Conservation (phyloP, 2,329 filamentous ascomycete species). For the Penicillium sclerotigenum region DNA sequence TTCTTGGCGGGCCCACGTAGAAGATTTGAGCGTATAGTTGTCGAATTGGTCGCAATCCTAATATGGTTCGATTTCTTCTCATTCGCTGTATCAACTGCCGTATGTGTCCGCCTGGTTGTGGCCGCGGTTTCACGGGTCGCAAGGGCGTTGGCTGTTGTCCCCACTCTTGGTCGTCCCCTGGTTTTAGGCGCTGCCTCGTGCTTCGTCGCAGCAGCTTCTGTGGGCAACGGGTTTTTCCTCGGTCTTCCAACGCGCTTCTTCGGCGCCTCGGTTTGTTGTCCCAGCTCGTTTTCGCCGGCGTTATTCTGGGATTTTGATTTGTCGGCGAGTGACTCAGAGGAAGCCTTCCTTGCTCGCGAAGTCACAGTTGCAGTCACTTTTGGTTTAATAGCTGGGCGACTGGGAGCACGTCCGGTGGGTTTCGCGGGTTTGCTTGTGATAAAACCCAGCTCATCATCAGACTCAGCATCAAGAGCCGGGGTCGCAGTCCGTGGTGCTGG, state of each 20-base stretch:
- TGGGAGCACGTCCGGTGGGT: constrained; percentile 12
- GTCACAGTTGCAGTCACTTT: background rate
- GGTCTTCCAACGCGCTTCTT: constrained; percentile 24
- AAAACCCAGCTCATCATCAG: constrained; percentile 23
- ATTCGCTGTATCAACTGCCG: constrained; percentile 7
- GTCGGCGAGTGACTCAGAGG: background rate
- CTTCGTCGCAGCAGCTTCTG: constrained; percentile 14
- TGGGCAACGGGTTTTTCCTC: constrained; percentile 12
- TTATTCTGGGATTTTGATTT: background rate
- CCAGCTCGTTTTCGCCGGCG: constrained; percentile 1
- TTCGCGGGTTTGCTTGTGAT: constrained; percentile 16
- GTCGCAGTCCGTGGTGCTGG: background rate
- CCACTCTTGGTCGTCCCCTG: constrained; percentile 33
- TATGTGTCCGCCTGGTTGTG: constrained; percentile 16
- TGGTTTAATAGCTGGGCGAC: constrained; percentile 12
- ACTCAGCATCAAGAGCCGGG: constrained; percentile 10
- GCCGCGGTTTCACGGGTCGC: constrained; percentile 7
- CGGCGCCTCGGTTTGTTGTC: constrained; percentile 7
- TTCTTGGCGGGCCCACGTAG: constrained; percentile 34
- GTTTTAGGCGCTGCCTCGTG: constrained; percentile 18
- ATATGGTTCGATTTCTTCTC: constrained; percentile 23
- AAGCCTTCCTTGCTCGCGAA: constrained; percentile 11
- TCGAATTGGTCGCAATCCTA: constrained; percentile 30
- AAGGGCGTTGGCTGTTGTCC: constrained; percentile 16
- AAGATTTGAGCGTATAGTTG: constrained; percentile 30